Base-by-base conservation (phyloP, 2,329 filamentous ascomycete species). In the Zalaria sp. region DNA sequence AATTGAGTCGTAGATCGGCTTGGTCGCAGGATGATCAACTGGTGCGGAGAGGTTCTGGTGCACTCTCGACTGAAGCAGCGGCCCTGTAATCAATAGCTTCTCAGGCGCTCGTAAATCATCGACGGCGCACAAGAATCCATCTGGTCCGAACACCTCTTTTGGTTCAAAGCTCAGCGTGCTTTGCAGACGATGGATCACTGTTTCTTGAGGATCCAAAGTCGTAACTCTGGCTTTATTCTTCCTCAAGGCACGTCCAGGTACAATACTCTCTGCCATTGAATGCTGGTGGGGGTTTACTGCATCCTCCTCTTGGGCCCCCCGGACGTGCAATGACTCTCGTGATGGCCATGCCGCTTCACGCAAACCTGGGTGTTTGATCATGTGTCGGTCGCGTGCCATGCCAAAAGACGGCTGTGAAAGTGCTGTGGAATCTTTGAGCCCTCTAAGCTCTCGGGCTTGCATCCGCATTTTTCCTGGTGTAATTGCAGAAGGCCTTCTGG, bases 341-440 rank as follows among this genome's bases (percentile, higher is more conserved):
- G 74, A 71, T 32, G 84, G 84, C 80, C 83, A 91, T n/a, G 75
- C 67, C 3, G 83, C 73, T 41, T 83, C 69, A 47, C 67, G 64
- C 5, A 79, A 69, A 2, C 81, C 83, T 0, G 79, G 75, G n/a
- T 81, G 67, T 51, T 75, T 84, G 4, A 75, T 40, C 52, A 52
- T 49, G 35, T 58, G 44, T 27, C 57, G 47, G 39, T 57, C 56
- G 40, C 31, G 36, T 18, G 28, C 40, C 3, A 32, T 25, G 25
- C 38, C 39, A 9, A 44, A 44, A 2, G 36, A 5, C 34, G 43
- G 3, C 42, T 31, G 40, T 48, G 31, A 25, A 6, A 38, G 5
- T 6, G 35, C 26, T 4, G 35, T 25, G 3, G 25, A 6, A 27
- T 11, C 25, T 8, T 35, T 32, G 9, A 31, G n/a, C 5, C 38